Evolutionary conservation across 768 basidiomycete species (phyloP).

Genomic region (Russula ochroleuca): DNA sequence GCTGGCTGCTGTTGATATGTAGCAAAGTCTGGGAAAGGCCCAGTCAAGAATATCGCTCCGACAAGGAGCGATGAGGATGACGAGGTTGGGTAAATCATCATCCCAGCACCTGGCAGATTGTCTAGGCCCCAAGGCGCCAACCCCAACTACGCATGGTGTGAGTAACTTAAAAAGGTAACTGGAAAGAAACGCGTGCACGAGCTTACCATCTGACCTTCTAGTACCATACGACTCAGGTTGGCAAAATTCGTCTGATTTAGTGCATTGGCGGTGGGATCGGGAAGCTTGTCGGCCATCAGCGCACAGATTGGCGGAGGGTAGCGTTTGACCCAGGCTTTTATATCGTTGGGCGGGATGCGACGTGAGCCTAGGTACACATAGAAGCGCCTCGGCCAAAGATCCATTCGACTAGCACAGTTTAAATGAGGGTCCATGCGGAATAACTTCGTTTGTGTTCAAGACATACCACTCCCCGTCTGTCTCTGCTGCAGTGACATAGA

Average conservation of each 20-base stretch:
- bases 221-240: constrained; percentile 48
- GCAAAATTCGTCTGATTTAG: constrained; percentile 55
- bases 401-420: constrained; percentile 40
- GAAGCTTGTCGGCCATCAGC: constrained; percentile 57
- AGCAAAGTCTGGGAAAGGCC: constrained; percentile 46
- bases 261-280: constrained; percentile 45
- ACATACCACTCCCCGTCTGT: constrained; percentile 69
- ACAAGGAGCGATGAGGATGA: constrained; percentile 21
- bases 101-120: constrained; percentile 22
- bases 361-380: constrained; percentile 41
- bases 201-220: constrained; percentile 51
- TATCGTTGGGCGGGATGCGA: constrained; percentile 42
- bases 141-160: constrained; percentile 16
- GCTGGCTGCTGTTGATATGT: constrained; percentile 19
- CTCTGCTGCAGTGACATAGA: constrained; percentile 61
- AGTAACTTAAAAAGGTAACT: neutral
- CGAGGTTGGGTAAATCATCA: constrained; percentile 27
- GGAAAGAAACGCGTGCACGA: neutral
- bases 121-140: constrained; percentile 23
- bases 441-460: constrained; percentile 9
- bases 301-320: constrained; percentile 49
- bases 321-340: constrained; percentile 50
- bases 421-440: constrained; percentile 9
- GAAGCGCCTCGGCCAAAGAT: constrained; percentile 52
- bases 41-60: constrained; percentile 34